Percentiles rank a stretch among this genome's conserved stretches.
These are phyloP conservation scores for Candida sakaeoensis DNA, from an alignment of 805 yeast genomes.

Conservation along the genomic window DNA sequence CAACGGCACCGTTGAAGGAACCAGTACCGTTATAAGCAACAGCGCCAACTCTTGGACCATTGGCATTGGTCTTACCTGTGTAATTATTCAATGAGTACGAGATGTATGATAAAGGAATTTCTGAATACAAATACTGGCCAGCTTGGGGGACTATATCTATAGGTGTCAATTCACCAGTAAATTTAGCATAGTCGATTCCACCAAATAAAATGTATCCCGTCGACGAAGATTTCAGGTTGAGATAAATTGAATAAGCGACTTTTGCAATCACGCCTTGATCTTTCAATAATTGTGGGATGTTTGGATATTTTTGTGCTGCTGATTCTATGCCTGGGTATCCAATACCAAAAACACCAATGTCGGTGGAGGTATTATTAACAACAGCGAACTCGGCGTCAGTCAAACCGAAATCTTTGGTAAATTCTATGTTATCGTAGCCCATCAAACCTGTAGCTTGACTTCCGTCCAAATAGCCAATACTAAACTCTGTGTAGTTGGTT, in stretches of 20 bases:
- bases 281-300: constrained; percentile 30
- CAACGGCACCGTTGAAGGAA: constrained; percentile 3
- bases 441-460: constrained; percentile 50
- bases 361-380: constrained; percentile 14
- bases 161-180: constrained; percentile 17
- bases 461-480: constrained; percentile 42
- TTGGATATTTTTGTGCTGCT: constrained; percentile 19
- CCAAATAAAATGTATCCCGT: constrained; percentile 27
- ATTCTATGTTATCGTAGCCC: constrained; percentile 23
- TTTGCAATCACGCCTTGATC: constrained; percentile 28
- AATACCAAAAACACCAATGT: constrained; percentile 23
- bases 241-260: constrained; percentile 30
- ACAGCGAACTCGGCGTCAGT: constrained; percentile 12
- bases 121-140: constrained; percentile 3
- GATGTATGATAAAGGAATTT: constrained; percentile 4
- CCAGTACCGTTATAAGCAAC: constrained; percentile 1
- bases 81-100: constrained; percentile 5
- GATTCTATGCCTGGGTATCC: constrained; percentile 16
- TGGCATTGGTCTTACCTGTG: neutral
- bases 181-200: constrained; percentile 26
- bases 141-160: neutral
- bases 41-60: constrained; percentile 14
- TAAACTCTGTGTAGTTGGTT: constrained; percentile 3
- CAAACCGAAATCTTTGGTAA: constrained; percentile 10
- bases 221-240: constrained; percentile 13